Evolutionary conservation across 2,329 filamentous ascomycete genomes (phyloP), one percentile per base, ranked within the genome.

Genomic region (Ceratocystiopsis minuta): DNA sequence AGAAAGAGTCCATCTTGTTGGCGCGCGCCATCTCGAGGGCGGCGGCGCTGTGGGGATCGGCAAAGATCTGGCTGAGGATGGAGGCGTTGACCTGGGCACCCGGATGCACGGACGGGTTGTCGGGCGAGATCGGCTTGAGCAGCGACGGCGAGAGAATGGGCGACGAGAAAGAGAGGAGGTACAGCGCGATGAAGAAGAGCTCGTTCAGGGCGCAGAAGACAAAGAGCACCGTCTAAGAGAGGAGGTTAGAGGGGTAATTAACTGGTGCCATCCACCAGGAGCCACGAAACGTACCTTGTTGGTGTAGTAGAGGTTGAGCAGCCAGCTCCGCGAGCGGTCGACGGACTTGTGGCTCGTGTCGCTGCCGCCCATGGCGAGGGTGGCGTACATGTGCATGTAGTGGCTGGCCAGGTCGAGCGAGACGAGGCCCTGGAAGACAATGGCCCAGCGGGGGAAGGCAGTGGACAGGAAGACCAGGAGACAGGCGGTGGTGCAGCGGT

Each of bases 361-460:
- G 42, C 75, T 70, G 41, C 84, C 85, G 42, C 81, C 85, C 75
- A 94, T 90, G 49, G 79, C 78, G 54, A 95, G 66, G 1, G 86
- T 94, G 13, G 87, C 84, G 58, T 93, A 96, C 90, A 98, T 98
- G 65, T 98, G 90, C 68, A 96, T 88, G 59, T 96, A 98, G 62
- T 98, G 90, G 58, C 86, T 94, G 24, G 90, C 82, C 49, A 98
- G 71, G 61, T 98, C 90, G 53, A 98, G 65, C 43, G 80, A 81
- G 60, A 98, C 94, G 55, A 98, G 65, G 37, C 80, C 75, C 66
- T 98, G 90, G 70, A 98, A 98, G 45, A 96, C 56, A 51, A 96
- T 86, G 49, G 84, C 78, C 80, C 85, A 96, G 44, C 87, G 75
- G 5, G 90, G 90, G 64, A 93, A 98, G 16, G 90, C 90, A 14